Base-by-base conservation (phyloP, 140 eudicot species). In the Artemisia princeps region DNA sequence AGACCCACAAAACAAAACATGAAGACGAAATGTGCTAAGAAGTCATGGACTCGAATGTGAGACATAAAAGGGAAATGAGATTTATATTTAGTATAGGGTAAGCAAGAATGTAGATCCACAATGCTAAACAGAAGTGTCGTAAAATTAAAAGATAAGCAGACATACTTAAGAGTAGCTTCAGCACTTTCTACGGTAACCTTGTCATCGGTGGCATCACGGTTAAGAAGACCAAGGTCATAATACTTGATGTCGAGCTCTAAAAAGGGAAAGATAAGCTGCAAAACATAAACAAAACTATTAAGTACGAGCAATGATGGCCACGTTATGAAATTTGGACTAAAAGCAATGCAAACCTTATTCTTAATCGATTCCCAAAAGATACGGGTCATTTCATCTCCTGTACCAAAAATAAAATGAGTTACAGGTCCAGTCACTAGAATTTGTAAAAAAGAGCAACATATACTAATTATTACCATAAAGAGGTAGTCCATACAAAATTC, bases 191-290 rank as follows among this genome's bases (percentile, higher is more conserved):
- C 72, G 13, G 98, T 92, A 68, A 92, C 96, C 76, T 84, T 92
- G 62, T 92, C 98, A 73, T 92, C 94, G 11, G 98, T 92, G 24
- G 98, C 98, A 77, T 92, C 98, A 64, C 98, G 92, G 66, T 92
- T 84, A 49, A 87, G 89, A 74, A 92, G 95, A 60, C 98, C 98
- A 55, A 92, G 95, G 82, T 92, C 98, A 50, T 80, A 92, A 78
- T 92, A 92, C 82, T 92, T 92, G 0, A 92, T 92, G 74, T 92
- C 98, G 63, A 92, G 74, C 40, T 92, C 98, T 74, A 92, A 10
- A 54, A 92, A 92, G 11, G 98, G 98, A 46, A 85, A 80, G 26
- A 92, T 88, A 26, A 92, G 88, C 98, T 92, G 89, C 60, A 79
- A 13, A 24, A 68, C 8, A 70, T 42, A 20, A 72, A 23, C 4